These are phyloP conservation scores for Candida gorgasii DNA, from an alignment of 805 yeast genomes.

Conservation along the genomic window DNA sequence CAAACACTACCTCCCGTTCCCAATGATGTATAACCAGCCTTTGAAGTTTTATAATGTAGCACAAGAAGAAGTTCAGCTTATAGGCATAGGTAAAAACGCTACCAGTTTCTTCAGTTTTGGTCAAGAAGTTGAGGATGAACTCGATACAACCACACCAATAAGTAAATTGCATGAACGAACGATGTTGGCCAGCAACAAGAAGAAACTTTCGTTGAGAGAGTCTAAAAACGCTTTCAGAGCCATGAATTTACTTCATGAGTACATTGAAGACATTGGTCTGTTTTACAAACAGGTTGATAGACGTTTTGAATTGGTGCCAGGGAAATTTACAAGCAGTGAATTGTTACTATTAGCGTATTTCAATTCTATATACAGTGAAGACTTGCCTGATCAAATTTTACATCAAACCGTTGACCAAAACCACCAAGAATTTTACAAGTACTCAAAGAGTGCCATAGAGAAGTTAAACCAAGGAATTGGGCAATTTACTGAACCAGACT, in stretches of 20 bases:
- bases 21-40: conserved; percentile 74
- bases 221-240: conserved; percentile 34
- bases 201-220: conserved; percentile 30
- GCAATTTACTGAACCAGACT: conserved; percentile 20
- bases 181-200: conserved; percentile 33
- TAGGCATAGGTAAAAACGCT: conserved; percentile 30
- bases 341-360: conserved; percentile 14
- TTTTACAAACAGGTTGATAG: neutral
- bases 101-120: conserved; percentile 32
- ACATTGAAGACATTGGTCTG: conserved; percentile 11
- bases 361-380: conserved; percentile 3
- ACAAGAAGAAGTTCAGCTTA: conserved; percentile 29
- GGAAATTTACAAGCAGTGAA: conserved; percentile 10
- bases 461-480: conserved; percentile 3
- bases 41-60: conserved; percentile 42
- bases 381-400: conserved; percentile 15
- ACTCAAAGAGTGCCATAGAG: neutral
- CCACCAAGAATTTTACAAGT: conserved; percentile 8
- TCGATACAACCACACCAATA: conserved; percentile 22
- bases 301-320: neutral
- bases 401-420: conserved; percentile 7
- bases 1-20: conserved; percentile 59
- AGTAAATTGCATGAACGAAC: conserved; percentile 41
- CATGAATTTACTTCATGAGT: conserved; percentile 14
- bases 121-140: conserved; percentile 21